phyloP scores from a whole-genome alignment of 2,329 filamentous ascomycete genomes.

The Hymenotorrendiella dingleyae region DNA sequence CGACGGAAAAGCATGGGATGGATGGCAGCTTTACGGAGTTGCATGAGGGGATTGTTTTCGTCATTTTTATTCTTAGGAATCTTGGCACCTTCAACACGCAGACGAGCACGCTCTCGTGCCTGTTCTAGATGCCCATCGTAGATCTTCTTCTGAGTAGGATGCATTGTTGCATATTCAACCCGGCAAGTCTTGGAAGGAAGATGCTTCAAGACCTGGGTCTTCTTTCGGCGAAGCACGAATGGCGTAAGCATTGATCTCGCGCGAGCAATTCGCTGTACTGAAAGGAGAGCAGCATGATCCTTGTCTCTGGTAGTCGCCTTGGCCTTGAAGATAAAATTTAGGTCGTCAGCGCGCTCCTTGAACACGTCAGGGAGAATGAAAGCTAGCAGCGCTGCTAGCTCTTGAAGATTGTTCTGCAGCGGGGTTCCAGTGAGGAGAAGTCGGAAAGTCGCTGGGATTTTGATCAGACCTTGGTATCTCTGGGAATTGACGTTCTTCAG shows the following conservation, averaged over 20 bases:
- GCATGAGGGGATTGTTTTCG: conserved; percentile 74
- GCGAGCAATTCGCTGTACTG: conserved; percentile 77
- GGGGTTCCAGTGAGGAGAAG: conserved; percentile 87
- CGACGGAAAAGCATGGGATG: conserved; percentile 84
- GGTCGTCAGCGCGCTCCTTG: conserved; percentile 64
- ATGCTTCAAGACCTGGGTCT: conserved; percentile 81
- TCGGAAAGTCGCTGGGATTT: conserved; percentile 75
- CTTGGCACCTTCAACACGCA: conserved; percentile 47
- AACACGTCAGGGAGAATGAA: conserved; percentile 91
- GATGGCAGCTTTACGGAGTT: conserved; percentile 84
- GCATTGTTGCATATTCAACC: conserved; percentile 78
- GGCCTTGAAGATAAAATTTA: conserved; percentile 86
- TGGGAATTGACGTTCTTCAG: conserved; percentile 84
- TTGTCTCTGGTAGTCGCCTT: conserved; percentile 80
- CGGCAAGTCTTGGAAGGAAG: conserved; percentile 74
- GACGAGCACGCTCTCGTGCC: conserved; percentile 51
- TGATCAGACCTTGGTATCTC: conserved; percentile 71
- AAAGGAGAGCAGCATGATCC: conserved; percentile 76
- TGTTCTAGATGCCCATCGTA: conserved; percentile 67
- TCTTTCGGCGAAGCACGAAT: conserved; percentile 90
- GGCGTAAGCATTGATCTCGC: conserved; percentile 91
- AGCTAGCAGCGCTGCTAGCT: conserved; percentile 83
- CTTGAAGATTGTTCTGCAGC: conserved; percentile 88
- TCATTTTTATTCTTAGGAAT: conserved; percentile 39
- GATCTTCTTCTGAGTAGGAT: conserved; percentile 61